Evolutionary conservation across 2,329 filamentous ascomycete species (phyloP), one percentile per base, ranked within the genome.

Genomic region (Metarhizium sp.): DNA sequence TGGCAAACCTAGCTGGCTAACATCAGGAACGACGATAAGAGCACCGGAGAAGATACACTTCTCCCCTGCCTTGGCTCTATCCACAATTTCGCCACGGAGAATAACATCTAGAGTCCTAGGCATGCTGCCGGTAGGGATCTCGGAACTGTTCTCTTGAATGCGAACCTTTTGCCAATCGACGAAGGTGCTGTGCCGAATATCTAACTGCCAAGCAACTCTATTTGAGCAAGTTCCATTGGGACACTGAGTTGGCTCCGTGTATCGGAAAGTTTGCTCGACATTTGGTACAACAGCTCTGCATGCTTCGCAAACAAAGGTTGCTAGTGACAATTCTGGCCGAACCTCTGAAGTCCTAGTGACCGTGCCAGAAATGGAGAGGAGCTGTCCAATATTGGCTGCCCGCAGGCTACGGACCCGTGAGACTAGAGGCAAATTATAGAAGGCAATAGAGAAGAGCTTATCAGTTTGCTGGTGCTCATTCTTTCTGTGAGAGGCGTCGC

Each of bases 131-230:
- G 94, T 99, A 0, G 94, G 94, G 42, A 99, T 99, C 69, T 99
- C 94, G 4, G 92, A 92, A 62, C 91, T 96, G 75, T 97, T 99
- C 72, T 99, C 94, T 72, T 99, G 94, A 59, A 97, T 90, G 59
- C 95, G 88, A 29, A 97, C 91, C 70, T 97, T 97, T 69, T 99
- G 94, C 94, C 94, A 99, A 73, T 99, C 94, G 59, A 99, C 88
- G 68, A 99, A 99, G 0, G 92, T 97, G 70, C 92, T 96, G 70
- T 95, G 92, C 47, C 90, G 82, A 65, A 99, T 96, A 64, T 99
- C 92, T n/a, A 99, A 75, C 61, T 91, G 85, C 94, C 94, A 99
- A n/a, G 88, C 90, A 57, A 86, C 76, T 30, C 94, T 86, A 73
- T 99, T 99, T 64, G 86, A 86, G 69, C 94, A 99, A 6, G 81